Base-by-base conservation (phyloP, 768 basidiomycete genomes). In the Hortiboletus flavorubellus region DNA sequence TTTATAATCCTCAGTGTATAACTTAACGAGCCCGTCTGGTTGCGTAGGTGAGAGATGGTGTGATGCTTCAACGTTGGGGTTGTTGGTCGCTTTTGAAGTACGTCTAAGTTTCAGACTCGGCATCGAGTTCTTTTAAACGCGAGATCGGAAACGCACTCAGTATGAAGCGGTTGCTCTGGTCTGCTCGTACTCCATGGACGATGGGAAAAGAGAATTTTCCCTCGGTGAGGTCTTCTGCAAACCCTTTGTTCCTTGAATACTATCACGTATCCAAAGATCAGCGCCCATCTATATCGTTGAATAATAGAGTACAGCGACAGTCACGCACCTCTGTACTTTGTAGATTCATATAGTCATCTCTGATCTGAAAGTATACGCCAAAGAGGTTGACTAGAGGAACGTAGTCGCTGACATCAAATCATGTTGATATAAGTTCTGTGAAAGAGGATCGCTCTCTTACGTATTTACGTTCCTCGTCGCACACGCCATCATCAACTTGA, bases 261-360 rank as follows among this genome's bases (percentile, higher is more conserved):
- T 89, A 16, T 16, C 34, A 21, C 4, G n/a, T 5, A 30, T 26
- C 21, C 1, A 31, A 33, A 30, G 4, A 39, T 60, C 14, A 56
- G 40, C 3, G 26, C 26, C 35, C 4, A 9, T 35, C 10, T 2
- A n/a, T 14, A 30, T 31, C 15, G 9, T 15, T 6, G 18, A 38
- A n/a, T 26, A 2, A 43, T 15, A 10, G n/a, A 23, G 2, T 18
- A 7, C 18, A 16, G 21, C 3, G 9, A 31, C 16, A 16, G 4
- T 11, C 34, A 41, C 16, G n/a, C 62, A 93, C 93, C 78, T 94
- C 84, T 16, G 81, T 80, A 46, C 90, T 92, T 64, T 95, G 87
- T 26, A 98, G 74, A 64, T 98, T 98, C 90, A 96, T 93, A 44
- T 94, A 89, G 69, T 98, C 96, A 63, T 98, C 96, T n/a, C 94